These are phyloP conservation scores for Volvox africanus DNA, from an alignment of 139 green algal species.

Conservation along the genomic window DNA sequence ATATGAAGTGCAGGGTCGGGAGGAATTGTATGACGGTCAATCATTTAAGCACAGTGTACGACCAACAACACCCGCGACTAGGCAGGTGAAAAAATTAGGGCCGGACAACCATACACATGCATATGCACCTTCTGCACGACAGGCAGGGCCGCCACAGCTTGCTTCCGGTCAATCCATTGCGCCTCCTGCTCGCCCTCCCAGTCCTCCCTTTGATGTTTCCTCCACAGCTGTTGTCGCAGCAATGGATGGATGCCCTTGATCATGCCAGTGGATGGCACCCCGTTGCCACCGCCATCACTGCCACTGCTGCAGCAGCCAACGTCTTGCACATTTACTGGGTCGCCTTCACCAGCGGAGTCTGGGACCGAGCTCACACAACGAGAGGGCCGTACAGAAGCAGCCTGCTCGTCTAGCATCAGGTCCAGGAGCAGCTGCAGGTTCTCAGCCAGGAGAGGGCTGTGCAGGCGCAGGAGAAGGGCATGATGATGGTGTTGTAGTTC, in stretches of 20 bases:
- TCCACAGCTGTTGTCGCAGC: not conserved
- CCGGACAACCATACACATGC: too few species aligned
- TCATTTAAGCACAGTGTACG: too few species aligned
- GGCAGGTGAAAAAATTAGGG: too few species aligned
- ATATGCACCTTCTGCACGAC: not conserved
- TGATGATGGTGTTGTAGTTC: too few species aligned
- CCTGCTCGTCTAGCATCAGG: conserved; percentile 8
- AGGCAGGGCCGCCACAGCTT: not conserved
- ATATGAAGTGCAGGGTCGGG: too few species aligned
- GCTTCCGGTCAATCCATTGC: not conserved
- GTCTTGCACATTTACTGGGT: too few species aligned
- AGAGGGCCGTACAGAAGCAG: not conserved
- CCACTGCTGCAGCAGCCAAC: not conserved
- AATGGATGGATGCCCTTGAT: not conserved
- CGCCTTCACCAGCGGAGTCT: too few species aligned
- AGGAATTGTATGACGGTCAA: too few species aligned
- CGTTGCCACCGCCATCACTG: not conserved
- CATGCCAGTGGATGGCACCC: not conserved
- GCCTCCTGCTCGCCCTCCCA: not conserved
- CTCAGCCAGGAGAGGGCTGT: not conserved
- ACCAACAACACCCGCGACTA: too few species aligned
- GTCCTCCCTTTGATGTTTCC: not conserved
- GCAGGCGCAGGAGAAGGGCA: too few species aligned
- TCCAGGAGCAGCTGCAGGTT: not conserved
- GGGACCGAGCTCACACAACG: too few species aligned